These are phyloP conservation scores for Venturiaceae sp. DNA, from an alignment of 2,329 filamentous ascomycete species.

Conservation along the genomic window DNA sequence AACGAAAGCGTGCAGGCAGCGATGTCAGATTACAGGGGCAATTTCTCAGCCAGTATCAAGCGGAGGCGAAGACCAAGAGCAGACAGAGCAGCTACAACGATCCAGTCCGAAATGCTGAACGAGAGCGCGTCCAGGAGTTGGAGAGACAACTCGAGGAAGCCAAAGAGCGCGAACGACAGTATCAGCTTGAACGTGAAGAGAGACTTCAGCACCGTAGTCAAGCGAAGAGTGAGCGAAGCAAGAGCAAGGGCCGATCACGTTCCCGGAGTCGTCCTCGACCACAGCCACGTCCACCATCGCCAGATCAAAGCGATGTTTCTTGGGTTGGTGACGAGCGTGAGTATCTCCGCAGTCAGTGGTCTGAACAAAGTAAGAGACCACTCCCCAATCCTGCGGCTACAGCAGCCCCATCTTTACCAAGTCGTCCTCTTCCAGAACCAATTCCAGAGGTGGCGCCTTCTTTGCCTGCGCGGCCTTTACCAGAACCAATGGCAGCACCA, in stretches of 20 bases:
- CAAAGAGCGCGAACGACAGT: constrained; percentile 55
- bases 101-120: constrained; percentile 31
- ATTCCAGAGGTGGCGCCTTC: constrained; percentile 13
- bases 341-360: constrained; percentile 44
- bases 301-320: constrained; percentile 47
- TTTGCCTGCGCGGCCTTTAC: constrained; percentile 40
- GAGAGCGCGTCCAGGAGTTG: constrained; percentile 62
- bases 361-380: not conserved
- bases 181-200: constrained; percentile 50
- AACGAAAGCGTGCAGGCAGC: constrained; percentile 43
- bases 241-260: constrained; percentile 19
- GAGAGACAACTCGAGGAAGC: constrained; percentile 63
- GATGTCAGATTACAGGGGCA: constrained; percentile 69
- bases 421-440: constrained; percentile 23
- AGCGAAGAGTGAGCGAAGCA: constrained; percentile 20
- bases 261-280: constrained; percentile 20
- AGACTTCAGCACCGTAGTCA: constrained; percentile 23
- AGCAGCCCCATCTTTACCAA: constrained; percentile 24
- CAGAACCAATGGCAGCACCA: constrained; percentile 17
- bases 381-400: constrained; percentile 31
- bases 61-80: constrained; percentile 45
- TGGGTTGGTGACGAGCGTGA: constrained; percentile 60
- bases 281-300: constrained; percentile 25
- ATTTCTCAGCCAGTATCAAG: constrained; percentile 78
- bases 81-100: constrained; percentile 27